Conservation (phyloP, 345 rosid genomes). For the Raphanus sativus region DNA sequence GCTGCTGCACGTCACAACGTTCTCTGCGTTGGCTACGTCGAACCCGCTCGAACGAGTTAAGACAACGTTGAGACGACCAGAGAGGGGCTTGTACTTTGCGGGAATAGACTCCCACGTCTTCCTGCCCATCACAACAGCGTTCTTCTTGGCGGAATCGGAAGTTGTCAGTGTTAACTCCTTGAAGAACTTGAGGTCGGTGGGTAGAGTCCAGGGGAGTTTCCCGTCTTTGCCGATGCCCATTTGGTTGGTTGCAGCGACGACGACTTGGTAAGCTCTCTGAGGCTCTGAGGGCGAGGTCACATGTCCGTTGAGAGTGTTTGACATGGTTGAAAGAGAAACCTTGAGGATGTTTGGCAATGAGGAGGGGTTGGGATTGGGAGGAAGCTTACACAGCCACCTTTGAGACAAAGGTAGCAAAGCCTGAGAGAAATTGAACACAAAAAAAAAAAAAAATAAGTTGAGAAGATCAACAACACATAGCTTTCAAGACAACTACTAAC, state of each 20-base stretch:
- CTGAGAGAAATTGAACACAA: conserved; percentile 33
- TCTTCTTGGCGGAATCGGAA: conserved; percentile 66
- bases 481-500: neutral
- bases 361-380: conserved; percentile 16
- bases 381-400: conserved; percentile 45
- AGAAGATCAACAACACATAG: conserved; percentile 6
- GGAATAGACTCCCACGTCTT: conserved; percentile 97
- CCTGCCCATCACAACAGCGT: conserved; percentile 93
- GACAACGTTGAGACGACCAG: conserved; percentile 94
- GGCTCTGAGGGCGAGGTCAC: conserved; percentile 44
- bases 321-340: conserved; percentile 35
- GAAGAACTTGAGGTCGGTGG: conserved; percentile 85
- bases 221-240: conserved; percentile 94
- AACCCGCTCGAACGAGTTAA: conserved; percentile 86
- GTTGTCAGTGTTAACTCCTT: conserved; percentile 66
- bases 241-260: conserved; percentile 84
- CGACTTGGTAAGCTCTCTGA: conserved; percentile 71
- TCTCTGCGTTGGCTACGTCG: conserved; percentile 85
- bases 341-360: conserved; percentile 29
- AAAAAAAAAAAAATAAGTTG: neutral
- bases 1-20: conserved; percentile 85
- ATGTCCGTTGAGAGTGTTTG: conserved; percentile 51
- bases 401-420: conserved; percentile 43
- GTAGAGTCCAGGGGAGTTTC: conserved; percentile 79
- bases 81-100: conserved; percentile 57